phyloP scores from a whole-genome alignment of 495 filamentous ascomycete species.

The Amniculicola lignicola region DNA sequence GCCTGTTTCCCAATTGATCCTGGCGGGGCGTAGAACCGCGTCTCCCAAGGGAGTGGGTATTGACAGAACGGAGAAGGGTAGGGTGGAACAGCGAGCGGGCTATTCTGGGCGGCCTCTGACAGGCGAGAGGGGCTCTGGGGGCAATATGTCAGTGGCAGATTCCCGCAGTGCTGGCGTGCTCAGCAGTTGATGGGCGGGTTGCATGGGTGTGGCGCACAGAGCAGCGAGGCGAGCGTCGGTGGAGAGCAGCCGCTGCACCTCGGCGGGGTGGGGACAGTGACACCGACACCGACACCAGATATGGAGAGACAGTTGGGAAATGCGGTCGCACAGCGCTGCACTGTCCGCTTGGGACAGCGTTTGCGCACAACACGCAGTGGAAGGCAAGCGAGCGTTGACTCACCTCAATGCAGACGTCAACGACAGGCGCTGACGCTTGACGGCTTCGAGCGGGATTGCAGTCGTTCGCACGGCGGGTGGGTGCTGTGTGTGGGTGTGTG shows the following conservation, averaged over 20 bases:
- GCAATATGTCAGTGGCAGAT: slow-evolving; percentile 26
- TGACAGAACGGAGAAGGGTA: slow-evolving; percentile 7
- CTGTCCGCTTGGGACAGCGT: slow-evolving; percentile 13
- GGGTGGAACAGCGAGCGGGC: slow-evolving; percentile 5
- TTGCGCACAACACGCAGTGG: slow-evolving; percentile 16
- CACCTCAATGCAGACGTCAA: slow-evolving; percentile 16
- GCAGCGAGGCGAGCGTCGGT: slow-evolving; percentile 21
- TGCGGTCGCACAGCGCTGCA: slow-evolving; percentile 22
- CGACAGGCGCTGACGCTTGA: not conserved
- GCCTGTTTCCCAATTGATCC: slow-evolving; percentile 19
- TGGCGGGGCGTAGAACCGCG: slow-evolving; percentile 1
- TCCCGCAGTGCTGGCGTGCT: slow-evolving; percentile 10
- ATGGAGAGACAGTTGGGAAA: slow-evolving; percentile 17
- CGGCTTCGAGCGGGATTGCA: slow-evolving; percentile 2
- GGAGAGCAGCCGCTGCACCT: slow-evolving; percentile 28
- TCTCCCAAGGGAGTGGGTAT: slow-evolving; percentile 12
- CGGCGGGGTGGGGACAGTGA: slow-evolving; percentile 28
- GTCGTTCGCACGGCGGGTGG: slow-evolving; percentile 15
- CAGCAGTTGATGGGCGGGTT: slow-evolving; percentile 24
- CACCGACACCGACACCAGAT: slow-evolving; percentile 14
- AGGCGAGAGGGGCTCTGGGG: not conserved
- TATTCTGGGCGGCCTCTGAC: slow-evolving; percentile 18
- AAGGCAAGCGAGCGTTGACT: slow-evolving; percentile 24
- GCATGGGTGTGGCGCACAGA: slow-evolving; percentile 33
- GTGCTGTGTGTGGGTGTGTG: slow-evolving; percentile 3